A percentile compares a stretch with the other conserved stretches of the same genome.
Evolutionary conservation across 2,329 filamentous ascomycete genomes (phyloP).

Genomic region (Exophiala sp.): DNA sequence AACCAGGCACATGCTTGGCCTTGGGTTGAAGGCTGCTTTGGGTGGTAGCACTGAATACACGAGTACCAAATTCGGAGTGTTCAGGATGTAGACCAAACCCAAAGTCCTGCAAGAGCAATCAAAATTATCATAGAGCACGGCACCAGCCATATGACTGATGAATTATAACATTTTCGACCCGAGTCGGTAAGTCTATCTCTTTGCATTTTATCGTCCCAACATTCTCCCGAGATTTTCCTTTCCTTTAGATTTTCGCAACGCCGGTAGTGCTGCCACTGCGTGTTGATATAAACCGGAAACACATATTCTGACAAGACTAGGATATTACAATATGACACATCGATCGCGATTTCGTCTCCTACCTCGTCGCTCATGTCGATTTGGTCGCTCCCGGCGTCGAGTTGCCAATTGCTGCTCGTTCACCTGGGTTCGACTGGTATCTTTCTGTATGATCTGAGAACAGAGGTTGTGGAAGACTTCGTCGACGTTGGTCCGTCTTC

Average conservation of each 20-base stretch:
- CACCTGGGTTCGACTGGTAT: slow-evolving; percentile 43
- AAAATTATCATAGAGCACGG: neutral
- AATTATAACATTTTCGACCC: slow-evolving; percentile 7
- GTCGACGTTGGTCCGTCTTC: slow-evolving; percentile 80
- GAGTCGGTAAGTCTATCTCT: slow-evolving; percentile 19
- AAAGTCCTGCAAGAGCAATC: neutral
- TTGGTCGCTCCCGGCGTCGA: slow-evolving; percentile 37
- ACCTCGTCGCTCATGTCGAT: slow-evolving; percentile 36
- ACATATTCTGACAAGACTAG: neutral
- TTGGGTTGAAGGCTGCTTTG: slow-evolving; percentile 69
- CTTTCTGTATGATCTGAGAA: slow-evolving; percentile 74
- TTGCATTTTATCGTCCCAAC: neutral
- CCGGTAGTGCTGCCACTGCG: neutral
- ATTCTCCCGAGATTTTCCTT: neutral
- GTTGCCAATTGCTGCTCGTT: slow-evolving; percentile 32
- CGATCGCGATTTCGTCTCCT: slow-evolving; percentile 34
- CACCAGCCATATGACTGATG: neutral
- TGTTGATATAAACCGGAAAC: neutral
- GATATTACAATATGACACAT: slow-evolving; percentile 30
- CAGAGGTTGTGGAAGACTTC: slow-evolving; percentile 85
- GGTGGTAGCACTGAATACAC: slow-evolving; percentile 61
- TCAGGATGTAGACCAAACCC: slow-evolving; percentile 63
- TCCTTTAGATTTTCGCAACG: neutral
- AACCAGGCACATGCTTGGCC: slow-evolving; percentile 67
- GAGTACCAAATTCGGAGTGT: slow-evolving; percentile 71